Base-by-base conservation (phyloP, 345 rosid genomes). In the Trapa bicornis region DNA sequence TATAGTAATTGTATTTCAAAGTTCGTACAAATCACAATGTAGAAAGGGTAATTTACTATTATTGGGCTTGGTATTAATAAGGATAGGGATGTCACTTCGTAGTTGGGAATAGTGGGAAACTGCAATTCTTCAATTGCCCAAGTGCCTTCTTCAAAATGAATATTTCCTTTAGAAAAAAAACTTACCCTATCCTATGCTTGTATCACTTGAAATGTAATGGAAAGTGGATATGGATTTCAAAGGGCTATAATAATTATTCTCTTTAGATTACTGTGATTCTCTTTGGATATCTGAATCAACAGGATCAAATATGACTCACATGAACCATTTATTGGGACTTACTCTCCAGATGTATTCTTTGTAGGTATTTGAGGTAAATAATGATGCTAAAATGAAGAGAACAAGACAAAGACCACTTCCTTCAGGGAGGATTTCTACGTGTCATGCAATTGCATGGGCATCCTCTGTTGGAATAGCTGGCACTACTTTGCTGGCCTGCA, bases 381-480 rank as follows among this genome's bases (percentile, higher is more conserved):
- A 89, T 78, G 99, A 94, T 83, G 82, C 92, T 61, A 87, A 81
- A 87, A 94, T 94, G 99, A 94, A 87, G 79, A 80, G 97, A 75
- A 94, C 99, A 11, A 87, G 52, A 83, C 73, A 13, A 71, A 79
- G 97, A 78, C 99, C 99, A 2, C 82, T 94, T 36, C 99, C 97
- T 80, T 82, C 99, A 7, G 87, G 95, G 47, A 81, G 96, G n/a
- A 76, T 94, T 4, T 64, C 91, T 17, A 57, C 79, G 36, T 76
- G 82, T 56, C 97, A 94, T 69, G 99, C 97, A 39, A 78, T 83
- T 52, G 66, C 84, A 32, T 94, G 91, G 92, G 96, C 99, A 68
- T 66, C 91, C 70, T 81, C 84, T 56, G 85, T 81, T 45, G 96
- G 96, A 61, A 62, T 82, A 50, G 85, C 83, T 75, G 97, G 96